Evolutionary conservation across 305 asterid genomes (phyloP).

Genomic region (Solanum hybrid): DNA sequence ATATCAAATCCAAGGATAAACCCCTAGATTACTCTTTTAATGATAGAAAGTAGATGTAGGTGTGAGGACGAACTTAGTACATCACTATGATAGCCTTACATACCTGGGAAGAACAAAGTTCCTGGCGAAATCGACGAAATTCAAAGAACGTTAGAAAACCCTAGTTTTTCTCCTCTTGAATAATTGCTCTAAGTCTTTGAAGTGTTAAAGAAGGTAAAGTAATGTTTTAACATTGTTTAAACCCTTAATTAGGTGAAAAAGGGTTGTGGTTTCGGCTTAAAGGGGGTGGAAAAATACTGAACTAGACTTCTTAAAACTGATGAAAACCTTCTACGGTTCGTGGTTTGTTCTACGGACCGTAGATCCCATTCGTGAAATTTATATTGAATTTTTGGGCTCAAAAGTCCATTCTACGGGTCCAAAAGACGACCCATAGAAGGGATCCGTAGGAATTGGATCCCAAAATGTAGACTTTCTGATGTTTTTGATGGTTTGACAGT

Average conservation of each 20-base stretch:
- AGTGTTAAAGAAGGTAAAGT: not conserved
- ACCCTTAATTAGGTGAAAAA: not conserved
- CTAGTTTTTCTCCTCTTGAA: not conserved
- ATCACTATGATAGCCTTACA: not conserved
- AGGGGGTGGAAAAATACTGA: not conserved
- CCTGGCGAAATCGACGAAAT: not conserved
- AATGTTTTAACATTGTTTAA: not conserved
- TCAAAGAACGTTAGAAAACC: not conserved
- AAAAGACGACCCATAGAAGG: not conserved
- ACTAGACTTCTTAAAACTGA: too few species aligned
- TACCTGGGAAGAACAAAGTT: not conserved
- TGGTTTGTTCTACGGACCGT: not conserved
- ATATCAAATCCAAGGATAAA: not conserved
- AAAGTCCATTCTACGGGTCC: not conserved
- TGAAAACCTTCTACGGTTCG: too few species aligned
- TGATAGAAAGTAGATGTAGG: not conserved
- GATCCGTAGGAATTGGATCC: not conserved
- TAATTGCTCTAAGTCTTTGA: too few species aligned
- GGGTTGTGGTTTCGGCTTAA: not conserved
- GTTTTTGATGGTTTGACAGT: too few species aligned
- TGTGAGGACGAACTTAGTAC: not conserved
- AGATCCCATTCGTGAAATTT: not conserved
- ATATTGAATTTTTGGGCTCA: not conserved
- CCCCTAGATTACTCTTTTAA: too few species aligned
- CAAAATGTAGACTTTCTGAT: too few species aligned